These are phyloP conservation scores for Cymbopogon citratus DNA, from an alignment of 176 grass and related monocot genomes.

Conservation along the genomic window DNA sequence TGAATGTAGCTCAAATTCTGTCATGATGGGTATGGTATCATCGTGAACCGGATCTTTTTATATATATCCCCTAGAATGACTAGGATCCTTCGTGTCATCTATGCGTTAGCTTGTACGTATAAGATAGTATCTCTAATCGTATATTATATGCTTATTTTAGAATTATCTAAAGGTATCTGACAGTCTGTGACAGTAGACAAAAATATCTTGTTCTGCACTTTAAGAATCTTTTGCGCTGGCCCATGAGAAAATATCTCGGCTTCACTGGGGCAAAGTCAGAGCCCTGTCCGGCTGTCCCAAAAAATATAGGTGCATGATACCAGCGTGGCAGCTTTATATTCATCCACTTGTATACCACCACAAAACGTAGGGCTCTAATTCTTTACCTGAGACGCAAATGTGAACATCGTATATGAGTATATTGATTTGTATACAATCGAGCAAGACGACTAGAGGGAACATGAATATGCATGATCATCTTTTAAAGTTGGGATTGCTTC, in stretches of 20 bases:
- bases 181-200: constrained; percentile 27
- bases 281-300: neutral
- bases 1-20: neutral
- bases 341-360: neutral
- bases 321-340: neutral
- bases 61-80: neutral
- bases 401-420: neutral
- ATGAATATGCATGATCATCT: neutral
- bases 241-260: neutral
- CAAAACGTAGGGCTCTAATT: neutral
- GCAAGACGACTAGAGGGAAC: neutral
- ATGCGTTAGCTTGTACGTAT: neutral
- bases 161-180: constrained; percentile 25
- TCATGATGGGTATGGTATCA: neutral
- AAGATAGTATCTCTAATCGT: constrained; percentile 9
- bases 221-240: neutral
- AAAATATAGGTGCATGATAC: neutral
- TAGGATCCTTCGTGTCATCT: constrained; percentile 15
- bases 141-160: neutral
- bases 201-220: constrained; percentile 15
- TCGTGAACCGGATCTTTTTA: constrained; percentile 1
- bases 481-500: neutral
- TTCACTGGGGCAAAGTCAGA: neutral
- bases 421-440: neutral
- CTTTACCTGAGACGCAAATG: neutral